Conservation (phyloP, 2,329 filamentous ascomycete genomes). For the Aciculosporium take region DNA sequence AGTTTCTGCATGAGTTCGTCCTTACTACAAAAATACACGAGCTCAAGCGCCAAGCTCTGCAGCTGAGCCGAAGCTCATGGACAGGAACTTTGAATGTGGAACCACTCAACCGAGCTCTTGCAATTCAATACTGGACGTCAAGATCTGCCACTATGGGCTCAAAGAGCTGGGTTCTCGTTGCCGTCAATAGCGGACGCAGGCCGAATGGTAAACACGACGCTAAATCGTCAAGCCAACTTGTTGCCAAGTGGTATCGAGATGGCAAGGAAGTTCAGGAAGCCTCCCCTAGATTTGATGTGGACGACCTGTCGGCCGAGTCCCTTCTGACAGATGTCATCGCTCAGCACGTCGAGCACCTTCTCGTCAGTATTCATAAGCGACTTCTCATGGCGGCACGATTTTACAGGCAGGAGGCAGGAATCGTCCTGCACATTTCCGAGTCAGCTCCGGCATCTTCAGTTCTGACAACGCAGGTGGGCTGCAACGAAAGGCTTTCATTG, state of each 20-base stretch:
- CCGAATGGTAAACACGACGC: conserved; percentile 24
- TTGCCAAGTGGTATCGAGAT: conserved; percentile 71
- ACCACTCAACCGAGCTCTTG: conserved; percentile 63
- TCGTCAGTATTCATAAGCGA: conserved; percentile 50
- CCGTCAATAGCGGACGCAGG: conserved; percentile 53
- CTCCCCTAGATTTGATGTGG: conserved; percentile 52
- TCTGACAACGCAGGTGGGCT: conserved; percentile 56
- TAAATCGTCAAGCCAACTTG: conserved; percentile 39
- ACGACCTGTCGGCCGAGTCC: conserved; percentile 56
- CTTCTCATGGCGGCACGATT: conserved; percentile 48
- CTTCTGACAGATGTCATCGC: conserved; percentile 64
- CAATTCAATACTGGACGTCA: conserved; percentile 81
- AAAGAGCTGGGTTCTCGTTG: conserved; percentile 87
- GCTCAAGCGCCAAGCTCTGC: conserved; percentile 60
- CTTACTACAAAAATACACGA: conserved; percentile 84
- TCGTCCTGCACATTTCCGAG: conserved; percentile 43
- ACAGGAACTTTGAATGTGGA: conserved; percentile 65
- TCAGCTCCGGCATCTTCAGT: conserved; percentile 52
- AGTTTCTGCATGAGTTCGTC: conserved; percentile 74
- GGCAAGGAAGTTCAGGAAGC: conserved; percentile 57
- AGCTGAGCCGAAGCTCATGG: conserved; percentile 60
- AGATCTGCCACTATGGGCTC: conserved; percentile 35
- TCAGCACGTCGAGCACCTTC: conserved; percentile 56
- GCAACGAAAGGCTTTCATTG: conserved; percentile 44
- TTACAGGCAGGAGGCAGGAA: conserved; percentile 39